Percentiles rank a stretch among this genome's conserved stretches.
phyloP scores from a whole-genome alignment of 805 yeast species.

The Candida anglica region DNA sequence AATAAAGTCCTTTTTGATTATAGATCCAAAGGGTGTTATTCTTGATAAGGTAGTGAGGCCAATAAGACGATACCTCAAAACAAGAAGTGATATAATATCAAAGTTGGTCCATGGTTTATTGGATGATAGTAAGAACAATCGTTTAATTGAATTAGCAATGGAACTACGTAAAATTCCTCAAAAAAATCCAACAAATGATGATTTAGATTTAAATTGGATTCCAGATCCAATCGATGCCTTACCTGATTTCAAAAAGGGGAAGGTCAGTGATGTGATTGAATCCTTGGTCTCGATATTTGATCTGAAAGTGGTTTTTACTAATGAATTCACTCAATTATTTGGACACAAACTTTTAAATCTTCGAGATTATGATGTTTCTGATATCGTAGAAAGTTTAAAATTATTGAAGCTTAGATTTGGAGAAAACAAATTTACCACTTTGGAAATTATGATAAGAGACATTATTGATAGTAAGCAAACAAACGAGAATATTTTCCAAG shows the following conservation, averaged over 20 bases:
- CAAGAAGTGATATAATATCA: constrained; percentile 68
- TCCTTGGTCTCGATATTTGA: constrained; percentile 71
- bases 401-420: constrained; percentile 63
- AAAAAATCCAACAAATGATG: constrained; percentile 22
- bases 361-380: constrained; percentile 35
- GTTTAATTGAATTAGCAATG: constrained; percentile 49
- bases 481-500: constrained; percentile 28
- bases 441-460: constrained; percentile 85
- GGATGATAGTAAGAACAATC: constrained; percentile 33
- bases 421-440: constrained; percentile 56
- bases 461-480: constrained; percentile 51
- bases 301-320: constrained; percentile 59
- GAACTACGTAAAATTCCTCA: constrained; percentile 40
- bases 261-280: constrained; percentile 65
- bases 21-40: constrained; percentile 87
- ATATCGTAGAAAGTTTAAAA: constrained; percentile 41
- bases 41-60: constrained; percentile 76
- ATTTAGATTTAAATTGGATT: constrained; percentile 57
- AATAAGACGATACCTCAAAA: constrained; percentile 65
- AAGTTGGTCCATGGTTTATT: constrained; percentile 71
- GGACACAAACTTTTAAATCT: constrained; percentile 51
- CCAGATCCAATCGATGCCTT: constrained; percentile 91
- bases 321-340: constrained; percentile 59
- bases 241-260: constrained; percentile 69
- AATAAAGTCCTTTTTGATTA: constrained; percentile 61